phyloP scores from a whole-genome alignment of 2,329 filamentous ascomycete genomes.

The Sporothrix variecibatus region DNA sequence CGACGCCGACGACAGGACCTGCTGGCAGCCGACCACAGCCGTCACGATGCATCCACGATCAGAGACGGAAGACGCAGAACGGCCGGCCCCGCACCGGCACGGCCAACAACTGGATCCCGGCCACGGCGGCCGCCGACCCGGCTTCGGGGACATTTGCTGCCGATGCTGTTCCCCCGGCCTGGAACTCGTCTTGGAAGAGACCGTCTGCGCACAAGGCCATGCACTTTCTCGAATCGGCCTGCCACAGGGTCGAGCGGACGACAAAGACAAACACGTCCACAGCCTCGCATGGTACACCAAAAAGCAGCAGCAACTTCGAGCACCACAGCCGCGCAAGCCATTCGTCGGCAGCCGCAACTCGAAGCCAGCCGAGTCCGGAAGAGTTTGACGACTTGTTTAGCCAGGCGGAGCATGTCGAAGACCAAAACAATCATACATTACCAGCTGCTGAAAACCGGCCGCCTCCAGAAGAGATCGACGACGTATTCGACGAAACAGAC shows the following conservation, averaged over 20 bases:
- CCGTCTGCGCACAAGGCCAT: background rate
- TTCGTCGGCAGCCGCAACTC: background rate
- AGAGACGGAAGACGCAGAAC: background rate
- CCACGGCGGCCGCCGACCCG: conserved; percentile 22
- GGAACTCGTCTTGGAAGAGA: conserved; percentile 18
- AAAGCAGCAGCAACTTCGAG: background rate
- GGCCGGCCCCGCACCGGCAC: background rate
- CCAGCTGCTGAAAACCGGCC: too few relatives aligned
- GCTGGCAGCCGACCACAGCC: background rate
- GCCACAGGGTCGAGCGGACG: background rate
- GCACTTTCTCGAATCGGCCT: background rate
- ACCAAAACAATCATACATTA: background rate
- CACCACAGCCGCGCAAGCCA: background rate
- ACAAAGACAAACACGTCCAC: background rate
- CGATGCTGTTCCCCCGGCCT: conserved; percentile 28
- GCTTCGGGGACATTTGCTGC: conserved; percentile 30
- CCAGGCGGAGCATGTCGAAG: background rate
- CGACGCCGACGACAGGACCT: background rate
- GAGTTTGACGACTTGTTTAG: background rate
- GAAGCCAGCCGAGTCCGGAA: background rate
- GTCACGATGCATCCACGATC: conserved; percentile 23
- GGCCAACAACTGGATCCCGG: background rate
- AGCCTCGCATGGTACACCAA: background rate
- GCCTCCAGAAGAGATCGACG: background rate
- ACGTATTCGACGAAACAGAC: background rate